phyloP scores from a whole-genome alignment of 257 asterid genomes.

The Solanum corneliomulleri region DNA sequence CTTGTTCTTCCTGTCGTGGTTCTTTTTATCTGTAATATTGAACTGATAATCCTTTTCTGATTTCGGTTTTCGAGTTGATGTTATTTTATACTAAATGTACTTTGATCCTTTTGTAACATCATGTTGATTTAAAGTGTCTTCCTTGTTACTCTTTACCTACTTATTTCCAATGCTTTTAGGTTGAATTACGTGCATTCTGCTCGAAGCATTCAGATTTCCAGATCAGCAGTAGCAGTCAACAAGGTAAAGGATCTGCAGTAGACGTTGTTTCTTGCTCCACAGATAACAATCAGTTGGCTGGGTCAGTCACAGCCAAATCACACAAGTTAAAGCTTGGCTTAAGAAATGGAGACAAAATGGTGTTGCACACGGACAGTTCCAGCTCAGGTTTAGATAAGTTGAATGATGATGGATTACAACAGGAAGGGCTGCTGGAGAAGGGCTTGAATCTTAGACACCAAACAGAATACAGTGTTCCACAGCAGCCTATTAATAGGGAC shows the following conservation, averaged over 20 bases:
- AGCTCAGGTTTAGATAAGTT: slow-evolving; percentile 20
- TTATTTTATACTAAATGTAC: neutral
- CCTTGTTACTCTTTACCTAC: slow-evolving; percentile 1
- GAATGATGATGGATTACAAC: slow-evolving; percentile 25
- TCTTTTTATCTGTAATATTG: neutral
- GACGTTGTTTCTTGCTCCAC: slow-evolving; percentile 38
- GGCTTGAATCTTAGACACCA: slow-evolving; percentile 22
- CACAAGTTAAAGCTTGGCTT: slow-evolving; percentile 14
- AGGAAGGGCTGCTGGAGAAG: slow-evolving; percentile 22
- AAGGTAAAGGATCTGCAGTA: slow-evolving; percentile 20
- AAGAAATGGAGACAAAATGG: slow-evolving; percentile 21
- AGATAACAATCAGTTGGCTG: slow-evolving; percentile 11
- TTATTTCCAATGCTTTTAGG: slow-evolving; percentile 28
- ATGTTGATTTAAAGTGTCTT: neutral
- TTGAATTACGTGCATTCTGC: slow-evolving; percentile 94
- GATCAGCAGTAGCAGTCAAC: slow-evolving; percentile 28
- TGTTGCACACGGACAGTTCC: slow-evolving; percentile 19
- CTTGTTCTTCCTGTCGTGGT: neutral
- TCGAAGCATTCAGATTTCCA: slow-evolving; percentile 76
- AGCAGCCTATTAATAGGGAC: slow-evolving; percentile 15
- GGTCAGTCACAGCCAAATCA: slow-evolving; percentile 4
- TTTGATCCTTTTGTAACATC: neutral
- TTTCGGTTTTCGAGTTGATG: neutral
- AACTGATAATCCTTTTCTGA: neutral
- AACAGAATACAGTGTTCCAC: slow-evolving; percentile 26